Evolutionary conservation across 1,284 basidiomycete species (phyloP).

Genomic region (Ganoderma lucidum): DNA sequence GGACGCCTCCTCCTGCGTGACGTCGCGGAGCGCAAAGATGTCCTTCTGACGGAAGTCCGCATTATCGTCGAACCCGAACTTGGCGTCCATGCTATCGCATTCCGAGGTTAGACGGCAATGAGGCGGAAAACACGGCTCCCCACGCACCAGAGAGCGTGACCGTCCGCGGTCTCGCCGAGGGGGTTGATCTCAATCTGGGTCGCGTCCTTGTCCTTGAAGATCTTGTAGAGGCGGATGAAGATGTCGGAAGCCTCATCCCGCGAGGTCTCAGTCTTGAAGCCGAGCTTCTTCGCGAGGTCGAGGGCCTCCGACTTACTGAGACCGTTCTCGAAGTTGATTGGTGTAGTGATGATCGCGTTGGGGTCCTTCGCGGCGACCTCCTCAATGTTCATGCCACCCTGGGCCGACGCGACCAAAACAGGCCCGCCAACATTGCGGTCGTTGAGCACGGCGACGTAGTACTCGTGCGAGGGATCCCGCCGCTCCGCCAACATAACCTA

Average conservation of each 20-base stretch:
- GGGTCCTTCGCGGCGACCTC: slow-evolving; percentile 99
- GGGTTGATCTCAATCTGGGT: slow-evolving; percentile 99
- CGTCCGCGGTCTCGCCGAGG: slow-evolving; percentile 94
- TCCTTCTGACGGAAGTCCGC: slow-evolving; percentile 98
- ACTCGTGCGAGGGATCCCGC: slow-evolving; percentile 94
- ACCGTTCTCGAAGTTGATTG: slow-evolving; percentile 90
- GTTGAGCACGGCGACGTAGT: slow-evolving; percentile 98
- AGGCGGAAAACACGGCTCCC: background rate
- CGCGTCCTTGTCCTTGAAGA: slow-evolving; percentile 99
- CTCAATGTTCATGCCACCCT: slow-evolving; percentile 99
- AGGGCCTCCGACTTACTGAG: slow-evolving; percentile 80
- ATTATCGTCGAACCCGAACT: slow-evolving; percentile 99
- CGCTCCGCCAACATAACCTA: slow-evolving; percentile 99
- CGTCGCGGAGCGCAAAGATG: slow-evolving; percentile 90
- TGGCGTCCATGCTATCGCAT: slow-evolving; percentile 93
- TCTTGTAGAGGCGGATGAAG: slow-evolving; percentile 94
- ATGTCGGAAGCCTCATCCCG: slow-evolving; percentile 90
- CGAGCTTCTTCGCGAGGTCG: slow-evolving; percentile 88
- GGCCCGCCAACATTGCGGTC: slow-evolving; percentile 92
- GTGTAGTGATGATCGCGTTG: slow-evolving; percentile 94
- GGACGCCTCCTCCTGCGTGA: slow-evolving; percentile 95
- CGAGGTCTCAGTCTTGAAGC: slow-evolving; percentile 80
- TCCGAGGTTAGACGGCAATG: slow-evolving; percentile 4
- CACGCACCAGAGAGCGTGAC: slow-evolving; percentile 88
- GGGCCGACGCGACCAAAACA: slow-evolving; percentile 93